Evolutionary conservation across 2,329 filamentous ascomycete genomes (phyloP).

Genomic region (Colletotrichum salicis): DNA sequence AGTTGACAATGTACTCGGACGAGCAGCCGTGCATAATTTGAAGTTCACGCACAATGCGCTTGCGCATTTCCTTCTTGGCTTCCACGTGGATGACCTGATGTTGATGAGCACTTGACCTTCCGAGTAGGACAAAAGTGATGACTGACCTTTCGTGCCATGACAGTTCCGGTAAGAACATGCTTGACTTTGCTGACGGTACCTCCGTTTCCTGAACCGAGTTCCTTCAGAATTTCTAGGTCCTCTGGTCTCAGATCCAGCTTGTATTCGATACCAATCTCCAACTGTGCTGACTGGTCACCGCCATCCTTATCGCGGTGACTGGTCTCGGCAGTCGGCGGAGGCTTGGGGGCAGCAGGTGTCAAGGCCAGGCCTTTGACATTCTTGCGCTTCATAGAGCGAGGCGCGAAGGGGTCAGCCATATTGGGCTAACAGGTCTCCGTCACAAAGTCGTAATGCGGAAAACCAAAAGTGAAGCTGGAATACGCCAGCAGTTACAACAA

Average conservation of each 20-base stretch:
- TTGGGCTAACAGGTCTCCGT: constrained; percentile 37
- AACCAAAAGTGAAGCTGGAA: neutral
- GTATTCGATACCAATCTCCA: constrained; percentile 98
- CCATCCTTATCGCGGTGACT: constrained; percentile 70
- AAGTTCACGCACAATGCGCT: constrained; percentile 94
- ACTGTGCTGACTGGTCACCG: constrained; percentile 69
- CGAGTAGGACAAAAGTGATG: neutral
- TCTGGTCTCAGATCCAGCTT: constrained; percentile 91
- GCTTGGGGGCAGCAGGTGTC: constrained; percentile 79
- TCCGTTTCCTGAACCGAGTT: constrained; percentile 94
- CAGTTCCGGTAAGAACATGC: constrained; percentile 91
- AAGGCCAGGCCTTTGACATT: constrained; percentile 97
- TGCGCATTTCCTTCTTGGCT: constrained; percentile 95
- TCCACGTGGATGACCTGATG: constrained; percentile 96
- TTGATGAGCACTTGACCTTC: neutral
- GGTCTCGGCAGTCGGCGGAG: constrained; percentile 77
- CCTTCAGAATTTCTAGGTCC: constrained; percentile 91
- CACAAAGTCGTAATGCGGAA: neutral
- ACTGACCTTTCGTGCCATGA: constrained; percentile 95
- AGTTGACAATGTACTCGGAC: constrained; percentile 95
- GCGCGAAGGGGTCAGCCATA: constrained; percentile 73
- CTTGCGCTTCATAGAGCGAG: constrained; percentile 96
- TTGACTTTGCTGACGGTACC: constrained; percentile 98
- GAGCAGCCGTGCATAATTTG: constrained; percentile 99
- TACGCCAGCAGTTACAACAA: constrained; percentile 17